These are phyloP conservation scores for Amauroascus verrucosus DNA, from an alignment of 2,329 filamentous ascomycete genomes.

Conservation along the genomic window DNA sequence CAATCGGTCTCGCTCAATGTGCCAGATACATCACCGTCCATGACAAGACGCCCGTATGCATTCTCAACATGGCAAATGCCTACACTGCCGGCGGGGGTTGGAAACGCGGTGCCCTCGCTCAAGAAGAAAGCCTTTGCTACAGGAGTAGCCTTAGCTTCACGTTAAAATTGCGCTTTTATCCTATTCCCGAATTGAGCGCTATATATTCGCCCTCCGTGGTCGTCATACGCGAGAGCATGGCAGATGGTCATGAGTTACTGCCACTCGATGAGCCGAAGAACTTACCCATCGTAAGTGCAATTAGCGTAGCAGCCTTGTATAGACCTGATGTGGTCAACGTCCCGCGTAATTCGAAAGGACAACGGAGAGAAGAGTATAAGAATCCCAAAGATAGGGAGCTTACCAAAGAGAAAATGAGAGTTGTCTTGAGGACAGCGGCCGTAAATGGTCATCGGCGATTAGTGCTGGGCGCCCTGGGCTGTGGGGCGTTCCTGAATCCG, in stretches of 20 bases:
- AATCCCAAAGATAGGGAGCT: conserved; percentile 39
- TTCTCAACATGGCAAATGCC: conserved; percentile 58
- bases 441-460: conserved; percentile 46
- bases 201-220: conserved; percentile 54
- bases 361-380: conserved; percentile 31
- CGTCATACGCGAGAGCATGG: conserved; percentile 45
- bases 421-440: conserved; percentile 52
- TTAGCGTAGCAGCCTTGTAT: conserved; percentile 51
- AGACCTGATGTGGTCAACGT: conserved; percentile 29
- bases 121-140: conserved; percentile 61
- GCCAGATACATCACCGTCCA: conserved; percentile 18
- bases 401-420: conserved; percentile 54
- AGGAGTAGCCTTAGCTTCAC: conserved; percentile 41
- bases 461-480: conserved; percentile 59
- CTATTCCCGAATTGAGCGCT: conserved; percentile 40
- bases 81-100: conserved; percentile 53
- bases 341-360: neutral
- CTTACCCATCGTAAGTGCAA: conserved; percentile 47
- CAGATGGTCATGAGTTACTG: conserved; percentile 41
- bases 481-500: conserved; percentile 57
- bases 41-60: conserved; percentile 39
- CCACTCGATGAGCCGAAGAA: conserved; percentile 25
- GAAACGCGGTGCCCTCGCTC: conserved; percentile 50
- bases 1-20: conserved; percentile 33
- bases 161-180: conserved; percentile 43